A percentile compares a stretch with the other conserved stretches of the same genome.
Conservation (phyloP, 2,329 filamentous ascomycete genomes). For the Trichoderma sp. region DNA sequence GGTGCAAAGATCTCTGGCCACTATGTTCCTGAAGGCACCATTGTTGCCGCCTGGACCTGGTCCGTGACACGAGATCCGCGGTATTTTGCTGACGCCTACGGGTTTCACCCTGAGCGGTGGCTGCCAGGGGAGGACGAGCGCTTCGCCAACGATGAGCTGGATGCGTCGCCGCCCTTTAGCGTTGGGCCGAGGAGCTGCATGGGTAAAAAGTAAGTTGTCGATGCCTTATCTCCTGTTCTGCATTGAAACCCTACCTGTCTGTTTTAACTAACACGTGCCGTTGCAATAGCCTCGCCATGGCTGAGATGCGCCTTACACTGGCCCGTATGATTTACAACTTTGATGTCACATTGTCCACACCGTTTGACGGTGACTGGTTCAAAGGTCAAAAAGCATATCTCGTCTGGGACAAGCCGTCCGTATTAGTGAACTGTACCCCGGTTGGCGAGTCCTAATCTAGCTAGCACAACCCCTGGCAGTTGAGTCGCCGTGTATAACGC, state of each 20-base stretch:
- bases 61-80: constrained; percentile 27
- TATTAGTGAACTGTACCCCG: too few species aligned
- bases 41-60: constrained; percentile 9
- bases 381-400: too few species aligned
- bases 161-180: constrained; percentile 33
- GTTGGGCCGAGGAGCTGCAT: constrained; percentile 36
- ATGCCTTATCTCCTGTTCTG: too few species aligned
- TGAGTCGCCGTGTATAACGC: too few species aligned
- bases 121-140: constrained; percentile 25
- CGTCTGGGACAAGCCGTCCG: too few species aligned
- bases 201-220: constrained; percentile 33
- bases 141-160: constrained; percentile 29
- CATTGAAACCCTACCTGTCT: too few species aligned
- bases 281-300: constrained; percentile 32
- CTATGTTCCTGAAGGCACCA: constrained; percentile 33
- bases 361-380: too few species aligned
- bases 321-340: constrained; percentile 32
- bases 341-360: constrained; percentile 30
- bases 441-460: too few species aligned
- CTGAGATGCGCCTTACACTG: constrained; percentile 34
- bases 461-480: too few species aligned
- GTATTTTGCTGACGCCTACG: constrained; percentile 35
- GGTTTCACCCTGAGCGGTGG: constrained; percentile 43
- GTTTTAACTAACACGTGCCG: not conserved
- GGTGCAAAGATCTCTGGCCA: constrained; percentile 35